These are phyloP conservation scores for Globisporangium yorkense DNA, from an alignment of 352 stramenopile genomes.

Conservation along the genomic window DNA sequence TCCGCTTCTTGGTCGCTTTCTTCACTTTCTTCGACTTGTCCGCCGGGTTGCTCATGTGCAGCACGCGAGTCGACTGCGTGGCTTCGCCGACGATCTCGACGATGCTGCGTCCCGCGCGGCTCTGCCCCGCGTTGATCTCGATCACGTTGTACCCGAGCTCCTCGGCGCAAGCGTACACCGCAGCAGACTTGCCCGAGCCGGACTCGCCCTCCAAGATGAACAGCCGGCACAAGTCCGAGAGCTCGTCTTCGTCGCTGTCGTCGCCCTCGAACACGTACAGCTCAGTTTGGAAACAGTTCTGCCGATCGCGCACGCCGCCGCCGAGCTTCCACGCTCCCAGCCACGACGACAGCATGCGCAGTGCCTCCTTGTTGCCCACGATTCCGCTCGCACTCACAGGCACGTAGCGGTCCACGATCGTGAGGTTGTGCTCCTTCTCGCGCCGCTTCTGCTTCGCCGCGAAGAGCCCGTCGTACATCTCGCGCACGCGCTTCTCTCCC, in stretches of 20 bases:
- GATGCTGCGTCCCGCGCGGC: conserved; percentile 59
- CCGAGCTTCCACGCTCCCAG: conserved; percentile 68
- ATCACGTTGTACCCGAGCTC: conserved; percentile 82
- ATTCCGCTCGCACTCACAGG: conserved; percentile 51
- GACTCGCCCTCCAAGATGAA: conserved; percentile 75
- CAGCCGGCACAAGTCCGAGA: conserved; percentile 47
- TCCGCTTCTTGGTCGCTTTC: conserved; percentile 33
- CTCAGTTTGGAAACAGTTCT: conserved; percentile 50
- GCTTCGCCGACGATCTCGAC: conserved; percentile 78
- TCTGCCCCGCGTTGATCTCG: conserved; percentile 80
- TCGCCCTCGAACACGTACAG: conserved; percentile 64
- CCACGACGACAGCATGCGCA: conserved; percentile 69
- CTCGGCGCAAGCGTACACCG: conserved; percentile 72
- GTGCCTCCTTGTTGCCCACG: conserved; percentile 55
- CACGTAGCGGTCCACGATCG: conserved; percentile 60
- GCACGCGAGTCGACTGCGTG: conserved; percentile 73
- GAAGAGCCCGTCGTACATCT: conserved; percentile 41
- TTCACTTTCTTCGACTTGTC: conserved; percentile 46
- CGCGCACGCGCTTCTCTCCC: conserved; percentile 50
- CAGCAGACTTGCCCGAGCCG: conserved; percentile 69
- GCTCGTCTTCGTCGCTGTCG: conserved; percentile 48
- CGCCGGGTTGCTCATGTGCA: conserved; percentile 28
- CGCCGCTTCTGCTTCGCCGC: conserved; percentile 35
- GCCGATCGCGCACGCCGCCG: conserved; percentile 32
- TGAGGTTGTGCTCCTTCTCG: conserved; percentile 46